These are phyloP conservation scores for Kitagawia praeruptora DNA, from an alignment of 129 eudicot species.

Conservation along the genomic window DNA sequence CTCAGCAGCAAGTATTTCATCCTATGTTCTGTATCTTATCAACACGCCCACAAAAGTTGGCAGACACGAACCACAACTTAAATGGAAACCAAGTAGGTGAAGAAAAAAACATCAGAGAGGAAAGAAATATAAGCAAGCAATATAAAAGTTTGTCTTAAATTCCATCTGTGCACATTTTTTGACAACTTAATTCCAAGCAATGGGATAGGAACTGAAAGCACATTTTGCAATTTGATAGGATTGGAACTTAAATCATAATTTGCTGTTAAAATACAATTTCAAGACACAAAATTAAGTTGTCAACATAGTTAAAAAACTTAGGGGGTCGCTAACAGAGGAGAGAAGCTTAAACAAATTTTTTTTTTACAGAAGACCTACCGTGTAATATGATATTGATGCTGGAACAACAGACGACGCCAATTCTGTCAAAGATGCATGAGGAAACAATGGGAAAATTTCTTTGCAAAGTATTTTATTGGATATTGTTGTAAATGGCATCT, in stretches of 20 bases:
- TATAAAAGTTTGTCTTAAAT: not conserved
- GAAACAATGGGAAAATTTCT: conserved; percentile 71
- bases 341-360: too few species aligned
- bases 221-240: not conserved
- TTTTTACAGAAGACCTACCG: conserved; percentile 38
- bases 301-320: too few species aligned
- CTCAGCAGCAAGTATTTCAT: not conserved
- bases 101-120: not conserved
- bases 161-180: not conserved
- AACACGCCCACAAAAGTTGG: not conserved
- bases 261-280: not conserved
- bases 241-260: not conserved
- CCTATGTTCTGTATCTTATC: not conserved
- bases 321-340: too few species aligned
- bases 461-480: conserved; percentile 54
- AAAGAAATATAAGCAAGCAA: not conserved
- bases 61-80: not conserved
- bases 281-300: too few species aligned
- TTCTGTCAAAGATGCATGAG: conserved; percentile 39
- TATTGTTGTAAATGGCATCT: conserved; percentile 73
- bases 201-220: not conserved
- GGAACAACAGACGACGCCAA: conserved; percentile 31
- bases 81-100: not conserved
- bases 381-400: conserved; percentile 66
- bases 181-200: not conserved